Percentiles rank a stretch among this genome's conserved stretches.
Conservation (phyloP, 805 yeast genomes). For the Yamadazyma laniorum region DNA sequence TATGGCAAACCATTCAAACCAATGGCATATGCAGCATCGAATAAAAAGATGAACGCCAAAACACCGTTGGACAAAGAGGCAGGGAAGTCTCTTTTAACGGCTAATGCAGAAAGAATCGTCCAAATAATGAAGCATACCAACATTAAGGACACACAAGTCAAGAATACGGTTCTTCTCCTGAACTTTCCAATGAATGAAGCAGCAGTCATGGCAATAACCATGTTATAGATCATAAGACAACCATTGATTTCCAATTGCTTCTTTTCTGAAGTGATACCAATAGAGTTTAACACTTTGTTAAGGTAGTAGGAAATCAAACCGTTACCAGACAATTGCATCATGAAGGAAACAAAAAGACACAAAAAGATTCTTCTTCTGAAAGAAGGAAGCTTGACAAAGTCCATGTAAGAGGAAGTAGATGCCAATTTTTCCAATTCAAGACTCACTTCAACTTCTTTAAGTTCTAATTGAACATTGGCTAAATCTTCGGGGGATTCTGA, state of each 20-base stretch:
- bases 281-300: slow-evolving; percentile 46
- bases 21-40: slow-evolving; percentile 19
- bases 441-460: slow-evolving; percentile 13
- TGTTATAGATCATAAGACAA: slow-evolving; percentile 47
- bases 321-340: slow-evolving; percentile 41
- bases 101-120: slow-evolving; percentile 22
- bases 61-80: slow-evolving; percentile 18
- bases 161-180: slow-evolving; percentile 28
- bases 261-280: slow-evolving; percentile 44
- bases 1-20: slow-evolving; percentile 47
- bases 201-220: slow-evolving; percentile 24
- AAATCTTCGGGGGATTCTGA: slow-evolving; percentile 12
- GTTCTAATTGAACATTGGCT: slow-evolving; percentile 12
- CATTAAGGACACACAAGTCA: slow-evolving; percentile 27
- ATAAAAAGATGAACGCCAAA: slow-evolving; percentile 24
- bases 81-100: slow-evolving; percentile 17
- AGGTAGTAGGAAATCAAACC: slow-evolving; percentile 52
- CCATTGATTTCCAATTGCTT: slow-evolving; percentile 51
- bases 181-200: slow-evolving; percentile 17
- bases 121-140: slow-evolving; percentile 21
- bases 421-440: slow-evolving; percentile 12
- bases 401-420: slow-evolving; percentile 5
- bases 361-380: slow-evolving; percentile 10
- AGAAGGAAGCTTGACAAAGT: slow-evolving; percentile 1
- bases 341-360: neutral